A percentile compares a stretch with the other conserved stretches of the same genome.
Evolutionary conservation across 2,329 filamentous ascomycete species (phyloP).

Genomic region (Ophiocordyceps unilateralis): DNA sequence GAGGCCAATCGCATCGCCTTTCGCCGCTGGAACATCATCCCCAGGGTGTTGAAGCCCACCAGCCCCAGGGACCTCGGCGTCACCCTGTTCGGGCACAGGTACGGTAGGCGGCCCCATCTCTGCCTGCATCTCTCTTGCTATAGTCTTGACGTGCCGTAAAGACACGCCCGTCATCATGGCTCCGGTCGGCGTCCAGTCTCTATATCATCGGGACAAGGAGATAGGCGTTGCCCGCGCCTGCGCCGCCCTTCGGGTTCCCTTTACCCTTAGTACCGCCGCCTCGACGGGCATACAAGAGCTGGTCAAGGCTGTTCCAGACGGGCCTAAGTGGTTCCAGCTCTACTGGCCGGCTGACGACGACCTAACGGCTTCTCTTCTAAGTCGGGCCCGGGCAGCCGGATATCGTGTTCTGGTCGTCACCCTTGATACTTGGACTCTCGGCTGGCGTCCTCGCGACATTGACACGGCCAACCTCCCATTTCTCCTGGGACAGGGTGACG

Average conservation of each 20-base stretch:
- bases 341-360: constrained; percentile 56
- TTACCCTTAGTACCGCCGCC: constrained; percentile 49
- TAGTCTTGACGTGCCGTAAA: constrained; percentile 1
- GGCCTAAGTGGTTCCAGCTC: constrained; percentile 53
- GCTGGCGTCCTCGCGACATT: constrained; percentile 52
- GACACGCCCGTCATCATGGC: constrained; percentile 34
- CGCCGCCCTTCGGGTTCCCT: constrained; percentile 42
- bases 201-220: constrained; percentile 50
- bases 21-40: constrained; percentile 31
- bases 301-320: constrained; percentile 36
- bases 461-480: constrained; percentile 26
- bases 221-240: constrained; percentile 44
- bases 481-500: constrained; percentile 3
- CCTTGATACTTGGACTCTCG: constrained; percentile 51
- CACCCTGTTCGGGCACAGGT: constrained; percentile 32
- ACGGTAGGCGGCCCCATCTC: constrained; percentile 17
- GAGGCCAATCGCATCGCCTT: constrained; percentile 42
- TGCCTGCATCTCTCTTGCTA: no score
- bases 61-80: constrained; percentile 29
- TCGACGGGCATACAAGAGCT: constrained; percentile 49
- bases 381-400: constrained; percentile 41
- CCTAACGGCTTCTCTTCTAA: constrained; percentile 46
- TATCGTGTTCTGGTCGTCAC: constrained; percentile 55
- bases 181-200: constrained; percentile 51
- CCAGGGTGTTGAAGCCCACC: constrained; percentile 29